Evolutionary conservation across 75 land plant genomes (phyloP).

Genomic region (Selaginella moellendorffii): DNA sequence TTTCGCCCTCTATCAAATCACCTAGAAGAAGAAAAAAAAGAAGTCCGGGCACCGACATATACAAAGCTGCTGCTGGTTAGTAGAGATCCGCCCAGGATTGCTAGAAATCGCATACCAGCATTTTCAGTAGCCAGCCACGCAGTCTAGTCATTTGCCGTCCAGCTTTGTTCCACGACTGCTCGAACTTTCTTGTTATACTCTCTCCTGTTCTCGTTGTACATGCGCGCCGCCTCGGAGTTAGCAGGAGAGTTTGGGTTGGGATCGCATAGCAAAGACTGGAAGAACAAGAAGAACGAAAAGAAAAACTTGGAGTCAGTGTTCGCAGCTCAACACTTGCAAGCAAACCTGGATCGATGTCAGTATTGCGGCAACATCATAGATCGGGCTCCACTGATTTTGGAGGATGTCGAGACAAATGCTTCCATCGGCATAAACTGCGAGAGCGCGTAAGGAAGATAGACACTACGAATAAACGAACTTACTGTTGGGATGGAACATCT

Average conservation of each 20-base stretch:
- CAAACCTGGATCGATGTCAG: conserved; percentile 7
- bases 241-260: conserved; percentile 48
- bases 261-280: conserved; percentile 43
- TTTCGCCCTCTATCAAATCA: no score
- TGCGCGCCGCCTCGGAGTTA: conserved; percentile 38
- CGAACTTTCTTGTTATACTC: conserved; percentile 38
- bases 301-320: no score
- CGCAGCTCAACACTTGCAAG: no score
- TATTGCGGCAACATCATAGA: conserved; percentile 6
- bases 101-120: no score
- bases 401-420: conserved; percentile 9
- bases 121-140: no score
- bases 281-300: neutral
- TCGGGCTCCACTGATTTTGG: conserved; percentile 7
- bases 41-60: no score
- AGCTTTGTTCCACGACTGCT: conserved; percentile 26
- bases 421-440: conserved; percentile 9
- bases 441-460: neutral
- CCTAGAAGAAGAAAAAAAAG: no score
- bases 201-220: conserved; percentile 38
- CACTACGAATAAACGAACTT: conserved; percentile 16
- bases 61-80: no score
- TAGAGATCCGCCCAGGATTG: conserved; percentile 22
- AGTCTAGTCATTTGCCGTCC: no score
- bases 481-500: conserved; percentile 72